Evolutionary conservation across 345 rosid genomes (phyloP), one percentile per base, ranked within the genome.

Genomic region (Eucalyptus shirleyi): DNA sequence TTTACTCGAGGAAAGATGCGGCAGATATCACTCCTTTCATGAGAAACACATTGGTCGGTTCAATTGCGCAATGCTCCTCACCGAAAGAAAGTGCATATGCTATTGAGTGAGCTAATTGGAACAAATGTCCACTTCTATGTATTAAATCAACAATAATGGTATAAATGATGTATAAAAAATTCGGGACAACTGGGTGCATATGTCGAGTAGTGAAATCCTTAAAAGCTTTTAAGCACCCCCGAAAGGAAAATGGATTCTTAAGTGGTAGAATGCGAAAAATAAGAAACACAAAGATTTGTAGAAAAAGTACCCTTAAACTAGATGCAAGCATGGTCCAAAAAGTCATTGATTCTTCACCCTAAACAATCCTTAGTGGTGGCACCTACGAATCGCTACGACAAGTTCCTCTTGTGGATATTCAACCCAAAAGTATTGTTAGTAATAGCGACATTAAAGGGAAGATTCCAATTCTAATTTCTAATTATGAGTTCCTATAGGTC

Each of bases 331-430:
- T 60, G 10, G 17, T 65, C 21, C 19, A 65, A 65, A 65, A 32
- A 30, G 11, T n/a, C 77, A 15, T 65, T 7, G 77, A n/a, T 65
- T 65, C 40, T 18, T 30, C 34, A 7, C 18, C 69, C 32, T 13
- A 14, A 62, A 30, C 69, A 12, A 28, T 62, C 34, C 69, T 65
- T 19, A n/a, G 5, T n/a, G 23, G 37, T 8, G 6, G 37, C 21
- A 16, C 77, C 5, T 65, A n/a, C 77, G n/a, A 65, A n/a, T 65
- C 77, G 0, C 0, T 6, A n/a, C 2, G 1, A 8, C 2, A 16
- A 65, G 18, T 62, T 28, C 32, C 18, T 62, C 69, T 56, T 2
- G 14, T 56, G 62, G 62, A 56, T 24, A 26, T 56, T 62, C 81
- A 69, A 69, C 24, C 81, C 42, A 5, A 0, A 17, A 32, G 37